Percentiles rank a stretch among this genome's conserved stretches.
Conservation (phyloP, 164 flowering plant species). For the Akebia trifoliata region DNA sequence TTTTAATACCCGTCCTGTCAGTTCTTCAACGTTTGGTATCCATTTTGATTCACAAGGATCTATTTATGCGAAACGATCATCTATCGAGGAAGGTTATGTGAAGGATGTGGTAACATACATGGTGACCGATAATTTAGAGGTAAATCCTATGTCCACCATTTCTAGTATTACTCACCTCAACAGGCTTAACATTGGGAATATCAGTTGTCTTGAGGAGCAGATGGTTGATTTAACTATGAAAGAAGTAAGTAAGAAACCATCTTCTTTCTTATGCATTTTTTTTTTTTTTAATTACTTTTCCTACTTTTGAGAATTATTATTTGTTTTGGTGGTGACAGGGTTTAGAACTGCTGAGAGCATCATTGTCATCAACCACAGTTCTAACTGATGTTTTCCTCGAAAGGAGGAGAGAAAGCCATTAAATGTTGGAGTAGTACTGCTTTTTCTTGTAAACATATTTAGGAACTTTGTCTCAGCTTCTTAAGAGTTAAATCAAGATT, state of each 20-base stretch:
- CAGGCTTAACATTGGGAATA: conserved; percentile 24
- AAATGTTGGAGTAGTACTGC: too few relatives aligned
- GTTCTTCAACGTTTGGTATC: not conserved
- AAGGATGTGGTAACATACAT: conserved; percentile 38
- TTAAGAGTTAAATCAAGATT: too few relatives aligned
- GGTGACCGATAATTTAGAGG: conserved; percentile 40
- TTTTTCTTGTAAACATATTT: too few relatives aligned
- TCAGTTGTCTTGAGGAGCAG: conserved; percentile 23
- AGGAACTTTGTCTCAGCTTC: too few relatives aligned
- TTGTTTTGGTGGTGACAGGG: not conserved
- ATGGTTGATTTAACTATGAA: too few relatives aligned
- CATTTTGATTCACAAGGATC: not conserved
- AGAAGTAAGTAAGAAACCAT: too few relatives aligned
- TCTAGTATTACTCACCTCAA: conserved; percentile 28
- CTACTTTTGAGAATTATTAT: too few relatives aligned
- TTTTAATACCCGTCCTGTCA: not conserved
- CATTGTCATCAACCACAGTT: not conserved
- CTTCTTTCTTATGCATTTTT: too few relatives aligned
- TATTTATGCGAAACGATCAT: not conserved
- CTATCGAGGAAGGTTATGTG: conserved; percentile 25
- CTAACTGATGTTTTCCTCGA: not conserved
- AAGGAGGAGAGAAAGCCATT: too few relatives aligned
- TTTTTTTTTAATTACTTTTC: too few relatives aligned
- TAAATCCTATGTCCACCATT: conserved; percentile 40
- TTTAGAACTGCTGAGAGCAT: conserved; percentile 2